Percentiles rank a stretch among this genome's conserved stretches.
These are phyloP conservation scores for Saccharomycopsis fodiens DNA, from an alignment of 805 yeast genomes.

Conservation along the genomic window DNA sequence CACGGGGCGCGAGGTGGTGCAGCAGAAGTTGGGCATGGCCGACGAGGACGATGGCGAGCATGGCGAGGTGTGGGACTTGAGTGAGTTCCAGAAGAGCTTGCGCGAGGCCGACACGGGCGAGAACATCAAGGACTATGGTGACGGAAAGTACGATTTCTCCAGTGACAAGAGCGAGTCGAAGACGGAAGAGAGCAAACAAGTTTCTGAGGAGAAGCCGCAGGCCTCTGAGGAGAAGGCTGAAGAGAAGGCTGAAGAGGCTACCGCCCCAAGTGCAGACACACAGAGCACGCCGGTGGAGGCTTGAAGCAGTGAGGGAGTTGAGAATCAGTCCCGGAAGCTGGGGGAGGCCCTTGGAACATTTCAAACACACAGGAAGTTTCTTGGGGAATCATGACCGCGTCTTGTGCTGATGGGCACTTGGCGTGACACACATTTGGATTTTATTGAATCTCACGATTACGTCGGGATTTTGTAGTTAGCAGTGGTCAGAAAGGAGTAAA, in stretches of 20 bases:
- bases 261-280: background rate
- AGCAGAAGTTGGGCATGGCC: conserved; percentile 38
- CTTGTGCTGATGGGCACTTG: too few species aligned
- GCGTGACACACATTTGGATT: too few species aligned
- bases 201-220: too few species aligned
- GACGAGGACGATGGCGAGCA: conserved; percentile 21
- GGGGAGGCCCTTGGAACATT: too few species aligned
- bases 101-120: conserved; percentile 30
- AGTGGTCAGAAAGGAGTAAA: too few species aligned
- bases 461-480: too few species aligned
- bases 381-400: too few species aligned
- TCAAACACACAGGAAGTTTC: too few species aligned
- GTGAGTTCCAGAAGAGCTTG: conserved; percentile 33
- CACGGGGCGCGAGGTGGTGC: conserved; percentile 64
- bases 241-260: background rate
- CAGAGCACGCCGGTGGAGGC: background rate
- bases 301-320: too few species aligned
- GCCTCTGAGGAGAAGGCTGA: too few species aligned
- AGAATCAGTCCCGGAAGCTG: too few species aligned
- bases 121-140: conserved; percentile 65
- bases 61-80: conserved; percentile 36
- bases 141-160: conserved; percentile 33
- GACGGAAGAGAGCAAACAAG: background rate
- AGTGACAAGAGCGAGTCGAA: background rate
- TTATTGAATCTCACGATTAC: too few species aligned